phyloP scores from a whole-genome alignment of 2,329 filamentous ascomycete genomes.

The Colletotrichum sublineola region DNA sequence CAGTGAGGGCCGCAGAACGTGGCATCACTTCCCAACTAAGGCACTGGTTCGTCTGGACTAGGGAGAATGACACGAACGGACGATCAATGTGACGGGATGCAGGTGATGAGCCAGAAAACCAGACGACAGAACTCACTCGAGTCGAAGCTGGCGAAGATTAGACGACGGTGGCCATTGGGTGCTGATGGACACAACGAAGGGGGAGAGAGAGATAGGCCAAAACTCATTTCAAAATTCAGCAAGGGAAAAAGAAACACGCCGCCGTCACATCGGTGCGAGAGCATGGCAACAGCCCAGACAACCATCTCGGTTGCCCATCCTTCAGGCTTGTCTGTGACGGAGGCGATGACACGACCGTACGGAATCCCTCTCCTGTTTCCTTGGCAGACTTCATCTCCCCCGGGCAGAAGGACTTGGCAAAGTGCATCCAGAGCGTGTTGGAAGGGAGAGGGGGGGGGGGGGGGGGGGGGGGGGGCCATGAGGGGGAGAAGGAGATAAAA shows the following conservation, averaged over 20 bases:
- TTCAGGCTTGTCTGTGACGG: constrained; percentile 14
- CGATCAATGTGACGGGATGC: constrained; percentile 33
- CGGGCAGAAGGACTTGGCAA: constrained; percentile 25
- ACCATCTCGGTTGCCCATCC: constrained; percentile 31
- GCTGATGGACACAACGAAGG: neutral
- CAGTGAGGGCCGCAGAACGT: constrained; percentile 29
- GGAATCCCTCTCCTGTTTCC: constrained; percentile 33
- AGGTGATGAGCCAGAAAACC: constrained; percentile 15
- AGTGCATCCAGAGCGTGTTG: constrained; percentile 21
- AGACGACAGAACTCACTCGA: constrained; percentile 21
- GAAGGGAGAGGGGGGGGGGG: constrained; percentile 1
- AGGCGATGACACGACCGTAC: constrained; percentile 27
- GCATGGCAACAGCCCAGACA: constrained; percentile 7
- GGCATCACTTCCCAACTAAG: constrained; percentile 30
- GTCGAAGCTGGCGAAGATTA: constrained; percentile 1
- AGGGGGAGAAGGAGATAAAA: constrained; percentile 13
- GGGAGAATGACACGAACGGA: constrained; percentile 11
- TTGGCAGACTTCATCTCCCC: constrained; percentile 24
- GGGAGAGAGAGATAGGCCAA: neutral
- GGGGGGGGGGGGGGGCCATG: neutral
- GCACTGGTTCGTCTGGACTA: constrained; percentile 35
- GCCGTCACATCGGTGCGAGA: constrained; percentile 14
- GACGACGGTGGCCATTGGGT: constrained; percentile 12
- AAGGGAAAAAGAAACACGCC: constrained; percentile 22
- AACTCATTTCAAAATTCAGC: constrained; percentile 6